Evolutionary conservation across 2,329 filamentous ascomycete species (phyloP), one percentile per base, ranked within the genome.

Genomic region (Pseudogymnoascus sp.): DNA sequence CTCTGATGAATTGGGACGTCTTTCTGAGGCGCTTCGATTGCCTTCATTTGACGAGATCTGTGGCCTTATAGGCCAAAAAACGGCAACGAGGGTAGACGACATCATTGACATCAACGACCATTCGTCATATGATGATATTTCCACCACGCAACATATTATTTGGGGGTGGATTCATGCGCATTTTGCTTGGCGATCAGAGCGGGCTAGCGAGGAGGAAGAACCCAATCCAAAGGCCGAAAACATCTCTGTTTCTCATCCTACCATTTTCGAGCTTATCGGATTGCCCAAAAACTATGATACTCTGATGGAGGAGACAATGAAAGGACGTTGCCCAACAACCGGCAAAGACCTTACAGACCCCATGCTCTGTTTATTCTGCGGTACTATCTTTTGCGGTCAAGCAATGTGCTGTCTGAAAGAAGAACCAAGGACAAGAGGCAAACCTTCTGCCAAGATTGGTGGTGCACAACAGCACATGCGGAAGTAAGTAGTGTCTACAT

Each of bases 321-420:
- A 87, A 67, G 81, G 89, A 61, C 87, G 84, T 60, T 99, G 95
- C 72, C 92, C 92, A 0, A 96, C 88, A 1, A 96, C 91, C 1
- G 92, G 92, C 67, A 96, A 95, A 73, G 93, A 97, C 69, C 79
- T 99, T 60, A 89, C 88, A 2, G 96, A 99, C 74, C 92, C 95
- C 0, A 90, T 89, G 67, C 85, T 99, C 38, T 99, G 95, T 72
- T 82, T 99, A 40, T 91, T 97, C 78, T 99, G 95, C 72, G 93
- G 95, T 35, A 92, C 93, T n/a, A 91, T 99, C 41, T 93, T 97
- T 76, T 99, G 95, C 76, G 91, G 89, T 8, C 95, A 99, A 78
- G 91, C 89, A 53, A 89, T 93, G 56, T 99, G 95, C 78, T 99
- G 95, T 74, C 85, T 90, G 72, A 87, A 86, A 69, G 81, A 85